phyloP scores from a whole-genome alignment of 306 rosid species.

The Castanea sativa region DNA sequence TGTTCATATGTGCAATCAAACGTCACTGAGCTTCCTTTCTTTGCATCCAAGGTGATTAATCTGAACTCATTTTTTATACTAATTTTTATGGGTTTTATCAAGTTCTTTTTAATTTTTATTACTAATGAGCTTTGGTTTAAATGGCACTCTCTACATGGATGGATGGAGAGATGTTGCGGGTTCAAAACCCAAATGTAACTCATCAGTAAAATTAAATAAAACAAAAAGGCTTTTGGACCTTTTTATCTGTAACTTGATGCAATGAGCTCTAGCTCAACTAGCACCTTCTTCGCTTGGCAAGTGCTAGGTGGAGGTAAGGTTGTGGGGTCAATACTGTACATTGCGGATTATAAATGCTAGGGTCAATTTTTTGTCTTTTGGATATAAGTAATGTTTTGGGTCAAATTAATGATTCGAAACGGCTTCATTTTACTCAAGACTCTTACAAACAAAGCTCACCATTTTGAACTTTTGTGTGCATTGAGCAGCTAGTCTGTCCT shows the following conservation, averaged over 20 bases:
- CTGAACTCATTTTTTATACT: background rate
- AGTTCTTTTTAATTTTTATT: background rate
- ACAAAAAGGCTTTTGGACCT: too few relatives aligned
- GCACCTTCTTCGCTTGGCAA: background rate
- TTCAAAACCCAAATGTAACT: too few relatives aligned
- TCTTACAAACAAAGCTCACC: background rate
- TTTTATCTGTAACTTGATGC: too few relatives aligned
- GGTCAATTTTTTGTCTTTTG: background rate
- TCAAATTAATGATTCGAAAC: too few relatives aligned
- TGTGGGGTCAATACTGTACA: background rate
- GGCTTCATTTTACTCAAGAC: too few relatives aligned
- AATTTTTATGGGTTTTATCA: background rate
- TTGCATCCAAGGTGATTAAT: conserved; percentile 85
- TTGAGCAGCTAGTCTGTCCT: too few relatives aligned
- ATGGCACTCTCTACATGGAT: too few relatives aligned
- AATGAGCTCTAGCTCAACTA: too few relatives aligned
- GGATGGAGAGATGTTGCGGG: too few relatives aligned
- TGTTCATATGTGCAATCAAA: conserved; percentile 89
- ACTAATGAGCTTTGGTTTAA: too few relatives aligned
- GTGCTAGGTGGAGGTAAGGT: background rate
- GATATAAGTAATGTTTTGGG: too few relatives aligned
- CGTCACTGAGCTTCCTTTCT: conserved; percentile 92
- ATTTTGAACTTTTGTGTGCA: background rate
- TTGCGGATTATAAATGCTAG: background rate
- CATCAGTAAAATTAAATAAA: too few relatives aligned